Conservation (phyloP, 495 filamentous ascomycete species). For the Annulohypoxylon maeteangense region DNA sequence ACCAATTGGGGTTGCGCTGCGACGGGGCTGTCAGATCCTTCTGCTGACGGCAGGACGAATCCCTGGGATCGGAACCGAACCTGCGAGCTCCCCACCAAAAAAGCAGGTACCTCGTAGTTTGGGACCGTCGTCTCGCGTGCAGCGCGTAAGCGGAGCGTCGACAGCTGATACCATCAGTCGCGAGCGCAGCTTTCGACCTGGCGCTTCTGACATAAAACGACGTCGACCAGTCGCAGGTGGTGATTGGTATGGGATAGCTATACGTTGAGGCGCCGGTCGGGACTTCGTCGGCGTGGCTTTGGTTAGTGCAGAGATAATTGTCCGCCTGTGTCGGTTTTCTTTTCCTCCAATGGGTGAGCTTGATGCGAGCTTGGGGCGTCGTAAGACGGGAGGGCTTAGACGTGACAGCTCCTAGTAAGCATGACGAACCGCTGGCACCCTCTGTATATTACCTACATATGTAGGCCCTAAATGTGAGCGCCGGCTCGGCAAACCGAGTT, state of each 20-base stretch:
- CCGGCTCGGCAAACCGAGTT: background rate
- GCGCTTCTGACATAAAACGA: conserved; percentile 13
- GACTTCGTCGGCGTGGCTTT: conserved; percentile 41
- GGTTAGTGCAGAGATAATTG: background rate
- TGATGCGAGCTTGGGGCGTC: conserved; percentile 13
- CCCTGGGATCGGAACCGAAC: conserved; percentile 20
- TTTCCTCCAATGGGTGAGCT: conserved; percentile 10
- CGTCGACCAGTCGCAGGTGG: background rate
- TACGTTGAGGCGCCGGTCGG: conserved; percentile 2
- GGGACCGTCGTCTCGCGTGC: background rate
- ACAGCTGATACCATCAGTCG: conserved; percentile 10
- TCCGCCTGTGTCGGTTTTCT: background rate
- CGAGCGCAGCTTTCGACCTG: background rate
- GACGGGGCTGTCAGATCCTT: conserved; percentile 29
- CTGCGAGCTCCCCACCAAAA: background rate
- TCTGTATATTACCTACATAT: background rate
- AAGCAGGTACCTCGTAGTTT: background rate
- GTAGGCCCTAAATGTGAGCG: background rate
- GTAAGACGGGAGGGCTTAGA: conserved; percentile 41
- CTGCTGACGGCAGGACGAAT: conserved; percentile 17
- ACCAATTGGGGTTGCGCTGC: background rate
- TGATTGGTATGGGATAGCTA: background rate
- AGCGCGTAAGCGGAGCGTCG: conserved; percentile 32
- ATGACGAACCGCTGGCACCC: background rate
- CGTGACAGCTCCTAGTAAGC: conserved; percentile 8